Conservation (phyloP, 306 rosid species). For the Vicia faba region DNA sequence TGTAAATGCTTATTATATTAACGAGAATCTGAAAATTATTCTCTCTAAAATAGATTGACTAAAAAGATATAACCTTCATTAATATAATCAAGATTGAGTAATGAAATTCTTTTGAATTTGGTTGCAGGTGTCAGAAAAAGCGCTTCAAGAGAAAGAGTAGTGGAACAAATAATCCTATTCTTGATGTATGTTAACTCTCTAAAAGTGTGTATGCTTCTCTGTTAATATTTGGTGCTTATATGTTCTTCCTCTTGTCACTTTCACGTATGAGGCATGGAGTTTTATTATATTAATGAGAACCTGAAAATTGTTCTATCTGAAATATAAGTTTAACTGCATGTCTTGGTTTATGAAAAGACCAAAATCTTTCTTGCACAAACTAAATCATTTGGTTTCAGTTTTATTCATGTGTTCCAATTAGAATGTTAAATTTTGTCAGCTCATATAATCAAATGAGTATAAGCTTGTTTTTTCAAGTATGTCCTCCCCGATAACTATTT, state of each 20-base stretch:
- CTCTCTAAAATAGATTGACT: too few species aligned
- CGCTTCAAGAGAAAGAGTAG: constrained; percentile 40
- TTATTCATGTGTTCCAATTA: constrained; percentile 1
- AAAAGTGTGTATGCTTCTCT: constrained; percentile 32
- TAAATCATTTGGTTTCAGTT: constrained; percentile 12
- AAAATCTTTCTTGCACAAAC: background rate
- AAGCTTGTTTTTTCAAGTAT: constrained; percentile 1
- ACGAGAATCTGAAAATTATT: too few species aligned
- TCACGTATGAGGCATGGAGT: background rate
- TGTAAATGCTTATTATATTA: background rate
- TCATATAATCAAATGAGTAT: background rate
- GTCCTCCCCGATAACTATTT: constrained; percentile 9
- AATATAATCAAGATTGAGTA: too few species aligned
- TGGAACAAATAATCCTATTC: constrained; percentile 25
- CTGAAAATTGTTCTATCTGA: background rate
- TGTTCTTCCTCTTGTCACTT: background rate
- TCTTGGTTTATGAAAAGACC: background rate
- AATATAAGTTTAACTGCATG: too few species aligned
- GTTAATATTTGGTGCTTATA: constrained; percentile 16
- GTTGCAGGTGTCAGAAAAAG: constrained; percentile 22
- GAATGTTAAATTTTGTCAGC: constrained; percentile 1
- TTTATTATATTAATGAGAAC: background rate
- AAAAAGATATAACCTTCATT: too few species aligned
- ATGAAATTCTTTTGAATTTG: constrained; percentile 29
- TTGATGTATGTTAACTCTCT: constrained; percentile 39